Conservation (phyloP, 108 stramenopile genomes). For the Pseudonitzschia pungens region DNA sequence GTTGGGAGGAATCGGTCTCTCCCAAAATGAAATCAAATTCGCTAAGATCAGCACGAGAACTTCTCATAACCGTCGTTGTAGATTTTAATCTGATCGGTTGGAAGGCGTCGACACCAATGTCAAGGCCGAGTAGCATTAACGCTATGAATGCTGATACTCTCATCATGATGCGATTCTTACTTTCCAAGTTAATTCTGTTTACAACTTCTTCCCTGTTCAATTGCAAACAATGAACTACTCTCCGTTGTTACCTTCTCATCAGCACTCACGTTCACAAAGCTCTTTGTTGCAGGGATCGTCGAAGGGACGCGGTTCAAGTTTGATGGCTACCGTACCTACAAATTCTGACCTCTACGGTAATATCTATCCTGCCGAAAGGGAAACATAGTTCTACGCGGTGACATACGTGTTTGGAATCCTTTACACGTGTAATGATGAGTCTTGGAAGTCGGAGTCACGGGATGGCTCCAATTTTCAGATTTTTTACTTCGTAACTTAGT, state of each 20-base stretch:
- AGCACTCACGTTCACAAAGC: neutral
- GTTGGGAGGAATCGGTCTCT: slow-evolving; percentile 2
- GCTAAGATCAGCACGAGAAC: slow-evolving; percentile 12
- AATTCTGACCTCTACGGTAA: too few species aligned
- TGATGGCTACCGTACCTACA: neutral
- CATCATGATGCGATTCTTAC: neutral
- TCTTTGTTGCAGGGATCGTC: neutral
- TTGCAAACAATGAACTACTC: neutral
- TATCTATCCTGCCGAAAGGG: too few species aligned
- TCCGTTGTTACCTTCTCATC: neutral
- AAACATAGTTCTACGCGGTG: neutral
- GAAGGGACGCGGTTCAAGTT: neutral
- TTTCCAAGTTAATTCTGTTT: neutral
- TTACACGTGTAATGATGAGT: slow-evolving; percentile 10
- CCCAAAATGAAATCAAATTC: slow-evolving; percentile 16
- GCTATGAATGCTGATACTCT: neutral
- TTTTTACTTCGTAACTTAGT: too few species aligned
- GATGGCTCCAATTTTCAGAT: neutral
- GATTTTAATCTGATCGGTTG: slow-evolving; percentile 1
- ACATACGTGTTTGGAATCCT: slow-evolving; percentile 4
- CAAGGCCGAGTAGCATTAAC: neutral
- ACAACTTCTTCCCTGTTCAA: neutral
- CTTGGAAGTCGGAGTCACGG: neutral
- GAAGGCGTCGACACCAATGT: neutral
- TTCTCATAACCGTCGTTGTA: slow-evolving; percentile 6